Percentiles rank a stretch among this genome's conserved stretches.
Conservation (phyloP, 768 basidiomycete species). For the Candolleomyces eurysporus region DNA sequence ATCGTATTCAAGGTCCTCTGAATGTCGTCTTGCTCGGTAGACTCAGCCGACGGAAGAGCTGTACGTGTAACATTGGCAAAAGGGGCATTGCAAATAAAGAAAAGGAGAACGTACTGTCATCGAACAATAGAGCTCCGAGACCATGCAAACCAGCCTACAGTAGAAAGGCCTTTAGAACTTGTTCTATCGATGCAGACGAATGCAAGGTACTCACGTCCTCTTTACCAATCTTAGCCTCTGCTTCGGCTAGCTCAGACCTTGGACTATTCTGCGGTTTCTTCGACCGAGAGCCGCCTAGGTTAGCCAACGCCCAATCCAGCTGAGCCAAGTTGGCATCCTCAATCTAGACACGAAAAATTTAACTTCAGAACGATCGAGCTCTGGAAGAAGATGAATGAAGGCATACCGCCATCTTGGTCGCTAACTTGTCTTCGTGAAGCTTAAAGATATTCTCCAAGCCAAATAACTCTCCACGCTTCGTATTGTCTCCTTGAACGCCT, state of each 20-base stretch:
- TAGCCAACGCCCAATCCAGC: constrained; percentile 77
- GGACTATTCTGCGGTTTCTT: constrained; percentile 28
- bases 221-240: constrained; percentile 44
- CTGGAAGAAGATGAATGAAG: neutral
- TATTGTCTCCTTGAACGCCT: constrained; percentile 77
- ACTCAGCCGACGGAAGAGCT: constrained; percentile 19
- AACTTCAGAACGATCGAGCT: neutral
- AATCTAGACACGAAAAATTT: constrained; percentile 45
- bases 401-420: constrained; percentile 73
- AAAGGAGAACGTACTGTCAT: constrained; percentile 48
- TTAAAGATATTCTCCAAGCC: constrained; percentile 85
- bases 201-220: constrained; percentile 30
- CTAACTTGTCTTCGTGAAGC: constrained; percentile 64
- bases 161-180: neutral
- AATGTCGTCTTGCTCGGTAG: constrained; percentile 43
- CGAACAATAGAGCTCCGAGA: constrained; percentile 65
- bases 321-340: constrained; percentile 72
- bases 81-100: neutral
- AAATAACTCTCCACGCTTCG: constrained; percentile 78
- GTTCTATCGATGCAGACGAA: neutral
- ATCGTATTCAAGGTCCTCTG: constrained; percentile 55
- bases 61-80: neutral
- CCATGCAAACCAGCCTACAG: constrained; percentile 54
- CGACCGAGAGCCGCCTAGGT: constrained; percentile 44
- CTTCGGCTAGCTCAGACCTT: constrained; percentile 35